phyloP scores from a whole-genome alignment of 257 asterid genomes.

The Gentiana dahurica region DNA sequence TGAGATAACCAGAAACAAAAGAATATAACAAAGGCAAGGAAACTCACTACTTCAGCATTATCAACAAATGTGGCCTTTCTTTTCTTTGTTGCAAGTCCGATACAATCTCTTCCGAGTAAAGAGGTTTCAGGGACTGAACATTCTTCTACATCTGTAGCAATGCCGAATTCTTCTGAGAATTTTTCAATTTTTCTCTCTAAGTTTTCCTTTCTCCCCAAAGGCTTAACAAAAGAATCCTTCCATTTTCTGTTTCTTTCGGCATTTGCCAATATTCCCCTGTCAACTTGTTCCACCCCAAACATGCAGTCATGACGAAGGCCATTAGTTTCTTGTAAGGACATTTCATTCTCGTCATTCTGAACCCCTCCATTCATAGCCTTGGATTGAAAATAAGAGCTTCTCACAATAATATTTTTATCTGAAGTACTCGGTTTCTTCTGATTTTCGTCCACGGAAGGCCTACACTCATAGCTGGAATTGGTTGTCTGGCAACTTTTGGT shows the following conservation, averaged over 20 bases:
- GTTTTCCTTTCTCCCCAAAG: slow-evolving; percentile 16
- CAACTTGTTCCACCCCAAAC: slow-evolving; percentile 18
- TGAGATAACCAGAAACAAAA: background rate
- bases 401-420: slow-evolving; percentile 27
- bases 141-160: slow-evolving; percentile 16
- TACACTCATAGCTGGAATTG: slow-evolving; percentile 4
- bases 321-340: slow-evolving; percentile 14
- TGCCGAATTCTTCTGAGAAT: slow-evolving; percentile 9
- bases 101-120: slow-evolving; percentile 12
- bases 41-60: slow-evolving; percentile 32
- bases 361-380: slow-evolving; percentile 21
- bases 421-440: slow-evolving; percentile 19
- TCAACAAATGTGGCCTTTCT: slow-evolving; percentile 40
- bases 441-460: slow-evolving; percentile 21
- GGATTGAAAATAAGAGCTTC: slow-evolving; percentile 52
- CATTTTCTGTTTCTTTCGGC: slow-evolving; percentile 17
- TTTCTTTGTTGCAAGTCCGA: slow-evolving; percentile 28
- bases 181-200: slow-evolving; percentile 21
- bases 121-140: slow-evolving; percentile 16
- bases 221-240: slow-evolving; percentile 29
- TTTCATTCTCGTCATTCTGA: slow-evolving; percentile 16
- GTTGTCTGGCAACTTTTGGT: slow-evolving; percentile 1
- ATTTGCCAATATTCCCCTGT: slow-evolving; percentile 11
- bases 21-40: slow-evolving; percentile 2
- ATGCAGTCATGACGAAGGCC: slow-evolving; percentile 3